Base-by-base conservation (phyloP, 169 alveolate genomes). In the Hepatocystis sp. region DNA sequence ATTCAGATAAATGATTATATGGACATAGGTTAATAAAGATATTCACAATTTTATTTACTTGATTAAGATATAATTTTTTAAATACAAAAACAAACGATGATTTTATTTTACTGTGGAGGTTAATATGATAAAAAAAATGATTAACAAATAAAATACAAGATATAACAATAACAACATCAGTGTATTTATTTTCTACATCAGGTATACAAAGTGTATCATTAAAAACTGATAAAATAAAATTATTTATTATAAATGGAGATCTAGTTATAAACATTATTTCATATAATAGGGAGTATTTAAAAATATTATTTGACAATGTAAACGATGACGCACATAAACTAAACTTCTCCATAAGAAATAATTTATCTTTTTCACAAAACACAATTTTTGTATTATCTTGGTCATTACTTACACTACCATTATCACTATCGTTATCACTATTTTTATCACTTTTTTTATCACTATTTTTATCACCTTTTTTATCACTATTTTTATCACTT, bases 261-360 rank as follows among this genome's bases (percentile, higher is more conserved):
- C 86, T 71, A 3, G 86, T 71, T 19, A 71, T 71, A 58, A 71
- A 56, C 71, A 71, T 71, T 36, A 71, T 42, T 71, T 71, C 86
- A 34, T 56, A 56, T 8, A 71, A 40, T 56, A 71, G 30, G 42
- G 86, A 19, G 30, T 71, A 71, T 44, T 42, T 71, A 1, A 34
- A 32, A 7, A 71, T 71, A 51, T 51, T 71, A 34, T 63, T 71
- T 1, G 86, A 56, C 15, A 71, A 30, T 19, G 55, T 71, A 56
- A 71, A 71, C n/a, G 63, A 42, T 40, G 58, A 71, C 21, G 58
- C 15, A 23, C 25, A 46, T 71, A 71, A 49, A 71, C 65, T 30
- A 44, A 58, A 19, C 17, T 40, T 71, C 44, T 71, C 86, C 86
- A 71, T 71, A 19, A 56, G 55, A 34, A 71, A 15, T 25, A 68